These are phyloP conservation scores for Xenoacremonium recifei DNA, from an alignment of 2,329 filamentous ascomycete species.

Conservation along the genomic window DNA sequence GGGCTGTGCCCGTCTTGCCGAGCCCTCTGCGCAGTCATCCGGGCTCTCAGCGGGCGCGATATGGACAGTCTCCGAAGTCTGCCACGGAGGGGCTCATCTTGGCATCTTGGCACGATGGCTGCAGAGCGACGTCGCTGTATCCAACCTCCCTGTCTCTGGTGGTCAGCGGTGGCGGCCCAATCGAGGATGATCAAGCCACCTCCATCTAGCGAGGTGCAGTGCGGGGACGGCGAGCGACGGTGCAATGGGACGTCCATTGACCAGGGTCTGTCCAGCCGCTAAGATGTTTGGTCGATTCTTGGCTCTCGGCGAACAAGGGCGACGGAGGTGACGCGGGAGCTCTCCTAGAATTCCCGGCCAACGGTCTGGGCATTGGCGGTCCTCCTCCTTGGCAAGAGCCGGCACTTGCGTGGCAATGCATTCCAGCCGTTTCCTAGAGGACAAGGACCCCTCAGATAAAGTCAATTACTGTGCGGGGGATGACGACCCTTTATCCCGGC, in stretches of 20 bases:
- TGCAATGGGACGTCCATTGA: constrained; percentile 1
- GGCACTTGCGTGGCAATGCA: too few species aligned
- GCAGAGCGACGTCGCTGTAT: constrained; percentile 1
- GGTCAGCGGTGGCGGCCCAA: constrained; percentile 13
- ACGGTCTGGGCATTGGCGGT: too few species aligned
- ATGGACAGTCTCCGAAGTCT: constrained; percentile 2
- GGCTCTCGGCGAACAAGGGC: background rate
- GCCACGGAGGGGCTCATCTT: constrained; percentile 14
- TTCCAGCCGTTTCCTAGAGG: too few species aligned
- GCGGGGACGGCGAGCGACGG: constrained; percentile 14
- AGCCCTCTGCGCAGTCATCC: constrained; percentile 13
- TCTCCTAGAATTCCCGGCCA: constrained; percentile 14
- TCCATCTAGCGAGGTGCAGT: constrained; percentile 14
- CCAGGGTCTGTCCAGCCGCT: constrained; percentile 18
- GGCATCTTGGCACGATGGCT: constrained; percentile 10
- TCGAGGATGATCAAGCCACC: constrained; percentile 8
- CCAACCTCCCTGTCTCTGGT: background rate
- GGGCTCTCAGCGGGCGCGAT: background rate
- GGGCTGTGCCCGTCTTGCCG: constrained; percentile 21
- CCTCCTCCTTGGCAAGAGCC: too few species aligned
- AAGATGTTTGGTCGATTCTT: constrained; percentile 19
- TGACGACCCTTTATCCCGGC: too few species aligned
- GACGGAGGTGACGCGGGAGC: too few species aligned
- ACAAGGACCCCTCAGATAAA: too few species aligned
- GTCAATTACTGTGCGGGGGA: too few species aligned